Evolutionary conservation across 306 rosid species (phyloP).

Genomic region (Hippophae tibetana): DNA sequence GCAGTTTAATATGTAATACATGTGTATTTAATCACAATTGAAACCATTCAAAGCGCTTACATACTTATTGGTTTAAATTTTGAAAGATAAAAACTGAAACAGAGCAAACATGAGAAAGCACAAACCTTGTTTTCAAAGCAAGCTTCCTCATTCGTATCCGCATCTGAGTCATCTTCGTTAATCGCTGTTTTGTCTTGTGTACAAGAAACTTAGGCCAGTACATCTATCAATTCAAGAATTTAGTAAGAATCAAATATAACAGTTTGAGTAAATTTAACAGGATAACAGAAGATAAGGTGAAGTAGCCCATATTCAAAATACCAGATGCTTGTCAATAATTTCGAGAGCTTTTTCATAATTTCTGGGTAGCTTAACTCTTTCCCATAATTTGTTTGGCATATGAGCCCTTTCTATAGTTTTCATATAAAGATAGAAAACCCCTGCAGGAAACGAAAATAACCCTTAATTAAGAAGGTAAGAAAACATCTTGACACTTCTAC

Average conservation of each 20-base stretch:
- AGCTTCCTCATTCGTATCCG: slow-evolving; percentile 91
- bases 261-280: neutral
- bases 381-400: slow-evolving; percentile 84
- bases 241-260: slow-evolving; percentile 4
- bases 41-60: neutral
- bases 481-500: neutral
- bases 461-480: neutral
- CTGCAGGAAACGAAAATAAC: slow-evolving; percentile 27
- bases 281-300: neutral
- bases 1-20: no score
- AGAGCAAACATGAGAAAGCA: slow-evolving; percentile 2
- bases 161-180: slow-evolving; percentile 94
- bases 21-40: no score
- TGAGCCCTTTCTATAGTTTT: slow-evolving; percentile 87
- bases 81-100: neutral
- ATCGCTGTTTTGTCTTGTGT: slow-evolving; percentile 83
- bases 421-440: slow-evolving; percentile 74
- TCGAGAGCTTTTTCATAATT: slow-evolving; percentile 84
- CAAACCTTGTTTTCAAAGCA: slow-evolving; percentile 75
- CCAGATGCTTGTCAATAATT: slow-evolving; percentile 79
- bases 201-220: slow-evolving; percentile 90
- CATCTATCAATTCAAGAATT: slow-evolving; percentile 42
- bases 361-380: slow-evolving; percentile 84
- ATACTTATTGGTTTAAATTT: no score
- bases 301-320: slow-evolving; percentile 18